Percentiles rank a stretch among this genome's conserved stretches.
Conservation (phyloP, 768 basidiomycete species). For the Suillus plorans region DNA sequence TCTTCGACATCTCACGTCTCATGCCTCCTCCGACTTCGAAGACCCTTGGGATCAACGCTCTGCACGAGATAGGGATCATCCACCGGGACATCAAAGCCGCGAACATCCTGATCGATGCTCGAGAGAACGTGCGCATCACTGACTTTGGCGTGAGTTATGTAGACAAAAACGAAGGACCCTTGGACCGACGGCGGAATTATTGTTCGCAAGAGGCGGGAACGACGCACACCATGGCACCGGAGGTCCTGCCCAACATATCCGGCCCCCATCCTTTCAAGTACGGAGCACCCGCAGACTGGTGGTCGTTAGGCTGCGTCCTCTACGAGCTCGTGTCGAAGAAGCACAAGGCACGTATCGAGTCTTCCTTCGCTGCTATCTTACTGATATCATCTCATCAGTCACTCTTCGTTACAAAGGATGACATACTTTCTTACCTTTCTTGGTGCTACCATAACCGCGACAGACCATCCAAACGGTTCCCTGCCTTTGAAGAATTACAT, state of each 20-base stretch:
- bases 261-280: background rate
- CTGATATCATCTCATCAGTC: background rate
- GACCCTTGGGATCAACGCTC: conserved; percentile 37
- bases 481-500: background rate
- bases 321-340: background rate
- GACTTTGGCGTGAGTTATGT: background rate
- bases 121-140: background rate
- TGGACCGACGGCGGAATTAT: background rate
- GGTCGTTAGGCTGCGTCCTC: background rate
- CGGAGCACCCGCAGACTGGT: background rate
- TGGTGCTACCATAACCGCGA: background rate
- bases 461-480: background rate
- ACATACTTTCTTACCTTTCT: background rate
- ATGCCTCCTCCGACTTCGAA: conserved; percentile 13
- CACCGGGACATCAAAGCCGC: conserved; percentile 60
- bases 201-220: background rate
- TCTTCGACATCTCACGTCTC: background rate
- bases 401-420: background rate
- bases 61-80: conserved; percentile 62
- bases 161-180: background rate
- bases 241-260: background rate
- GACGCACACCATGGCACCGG: background rate
- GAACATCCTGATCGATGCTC: background rate
- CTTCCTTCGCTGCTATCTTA: background rate
- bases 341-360: background rate